Conservation (phyloP, 768 basidiomycete genomes). For the Hericium erinaceus region DNA sequence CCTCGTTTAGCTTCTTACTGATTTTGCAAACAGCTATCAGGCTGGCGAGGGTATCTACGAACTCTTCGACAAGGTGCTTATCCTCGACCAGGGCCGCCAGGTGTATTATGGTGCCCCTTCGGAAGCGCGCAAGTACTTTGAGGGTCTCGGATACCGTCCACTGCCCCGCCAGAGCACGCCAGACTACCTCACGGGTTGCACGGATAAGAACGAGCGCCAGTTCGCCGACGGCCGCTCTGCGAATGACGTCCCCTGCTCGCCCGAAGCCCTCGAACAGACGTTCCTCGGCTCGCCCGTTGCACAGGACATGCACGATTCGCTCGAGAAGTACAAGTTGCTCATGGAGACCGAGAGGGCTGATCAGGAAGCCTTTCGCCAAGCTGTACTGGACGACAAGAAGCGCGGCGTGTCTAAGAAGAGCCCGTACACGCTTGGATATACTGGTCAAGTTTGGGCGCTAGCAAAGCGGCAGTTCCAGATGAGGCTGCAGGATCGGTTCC, state of each 20-base stretch:
- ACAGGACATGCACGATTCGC: constrained; percentile 31
- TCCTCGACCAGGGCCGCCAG: constrained; percentile 73
- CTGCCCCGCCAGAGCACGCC: constrained; percentile 79
- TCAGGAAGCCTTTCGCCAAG: constrained; percentile 65
- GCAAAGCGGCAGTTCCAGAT: constrained; percentile 66
- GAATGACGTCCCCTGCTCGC: constrained; percentile 51
- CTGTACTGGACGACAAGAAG: constrained; percentile 71
- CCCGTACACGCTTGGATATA: constrained; percentile 76
- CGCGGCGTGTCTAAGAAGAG: constrained; percentile 67
- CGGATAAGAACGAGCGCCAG: constrained; percentile 77
- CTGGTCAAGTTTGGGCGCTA: constrained; percentile 62
- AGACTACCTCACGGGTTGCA: constrained; percentile 76
- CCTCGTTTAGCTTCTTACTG: neutral
- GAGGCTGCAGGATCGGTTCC: constrained; percentile 69
- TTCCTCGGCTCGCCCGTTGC: constrained; percentile 43
- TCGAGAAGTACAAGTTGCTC: constrained; percentile 42
- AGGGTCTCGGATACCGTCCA: constrained; percentile 59
- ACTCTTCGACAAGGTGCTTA: constrained; percentile 81
- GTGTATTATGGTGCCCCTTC: constrained; percentile 72
- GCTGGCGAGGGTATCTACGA: constrained; percentile 74
- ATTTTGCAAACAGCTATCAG: constrained; percentile 27
- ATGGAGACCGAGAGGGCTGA: constrained; percentile 55
- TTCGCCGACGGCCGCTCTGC: constrained; percentile 51
- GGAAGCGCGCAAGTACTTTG: constrained; percentile 74
- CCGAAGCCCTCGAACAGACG: constrained; percentile 55